A percentile compares a stretch with the other conserved stretches of the same genome.
Evolutionary conservation across 441 rosid species (phyloP).

Genomic region (Euphorbia corollata): DNA sequence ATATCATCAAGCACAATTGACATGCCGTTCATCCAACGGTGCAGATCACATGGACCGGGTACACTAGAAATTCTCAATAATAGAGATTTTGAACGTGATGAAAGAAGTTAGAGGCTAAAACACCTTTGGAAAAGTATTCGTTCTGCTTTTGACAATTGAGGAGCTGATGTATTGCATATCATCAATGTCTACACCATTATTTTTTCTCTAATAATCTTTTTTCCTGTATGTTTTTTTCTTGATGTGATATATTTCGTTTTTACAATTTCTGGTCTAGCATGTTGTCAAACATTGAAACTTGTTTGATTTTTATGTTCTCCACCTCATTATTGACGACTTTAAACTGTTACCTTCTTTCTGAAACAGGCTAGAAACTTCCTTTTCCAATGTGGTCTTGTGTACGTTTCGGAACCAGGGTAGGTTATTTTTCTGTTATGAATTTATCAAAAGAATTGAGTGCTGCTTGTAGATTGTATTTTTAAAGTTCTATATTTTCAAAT

Average conservation of each 20-base stretch:
- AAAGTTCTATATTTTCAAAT: not conserved
- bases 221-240: not conserved
- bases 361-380: constrained; percentile 94
- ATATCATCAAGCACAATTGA: too few relatives aligned
- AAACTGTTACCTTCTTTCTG: constrained; percentile 14
- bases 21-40: too few relatives aligned
- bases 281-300: not conserved
- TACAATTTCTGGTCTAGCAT: not conserved
- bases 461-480: constrained; percentile 3
- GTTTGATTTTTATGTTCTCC: not conserved
- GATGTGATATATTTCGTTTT: not conserved
- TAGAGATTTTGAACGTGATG: not conserved
- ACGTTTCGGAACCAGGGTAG: constrained; percentile 94
- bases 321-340: not conserved
- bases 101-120: not conserved
- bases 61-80: too few relatives aligned
- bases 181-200: not conserved
- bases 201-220: not conserved
- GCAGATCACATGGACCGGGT: too few relatives aligned
- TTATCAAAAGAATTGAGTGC: not conserved
- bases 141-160: not conserved
- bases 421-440: constrained; percentile 9
- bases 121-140: not conserved
- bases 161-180: constrained; percentile 2
- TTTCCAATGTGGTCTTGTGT: constrained; percentile 87